These are phyloP conservation scores for Syncephalastrum sp. DNA, from an alignment of 371 early-diverging fungal species.

Conservation along the genomic window DNA sequence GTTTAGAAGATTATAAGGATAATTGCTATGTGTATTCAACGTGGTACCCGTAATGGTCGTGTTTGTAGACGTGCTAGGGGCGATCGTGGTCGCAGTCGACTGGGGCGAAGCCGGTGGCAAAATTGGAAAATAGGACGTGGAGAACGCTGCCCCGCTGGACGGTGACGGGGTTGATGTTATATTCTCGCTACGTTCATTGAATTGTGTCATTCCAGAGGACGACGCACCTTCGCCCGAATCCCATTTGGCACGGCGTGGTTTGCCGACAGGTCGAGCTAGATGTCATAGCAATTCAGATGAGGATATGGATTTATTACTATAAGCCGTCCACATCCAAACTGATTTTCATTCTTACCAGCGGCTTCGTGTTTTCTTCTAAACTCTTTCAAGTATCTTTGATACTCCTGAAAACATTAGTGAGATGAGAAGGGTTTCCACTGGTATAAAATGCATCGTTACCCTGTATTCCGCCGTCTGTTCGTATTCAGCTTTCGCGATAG, in stretches of 20 bases:
- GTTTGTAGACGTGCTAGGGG: too few relatives aligned
- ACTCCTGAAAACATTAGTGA: conserved; percentile 21
- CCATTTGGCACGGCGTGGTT: conserved; percentile 22
- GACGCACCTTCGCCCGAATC: conserved; percentile 16
- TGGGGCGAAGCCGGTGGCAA: too few relatives aligned
- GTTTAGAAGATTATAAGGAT: conserved; percentile 13
- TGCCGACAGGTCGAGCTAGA: conserved; percentile 32
- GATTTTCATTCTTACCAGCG: conserved; percentile 20
- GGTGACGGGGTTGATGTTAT: background rate
- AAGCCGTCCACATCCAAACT: too few relatives aligned
- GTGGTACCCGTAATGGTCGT: too few relatives aligned
- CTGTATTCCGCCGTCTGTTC: conserved; percentile 39
- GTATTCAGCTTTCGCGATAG: conserved; percentile 32
- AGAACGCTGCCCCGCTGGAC: too few relatives aligned
- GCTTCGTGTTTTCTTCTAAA: conserved; percentile 50
- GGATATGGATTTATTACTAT: too few relatives aligned
- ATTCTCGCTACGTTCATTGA: conserved; percentile 1
- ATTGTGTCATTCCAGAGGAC: conserved; percentile 9
- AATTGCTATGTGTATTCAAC: background rate
- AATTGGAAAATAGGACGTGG: too few relatives aligned
- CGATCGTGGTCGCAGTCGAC: too few relatives aligned
- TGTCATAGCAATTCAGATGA: background rate
- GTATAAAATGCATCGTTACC: conserved; percentile 9
- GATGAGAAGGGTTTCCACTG: background rate
- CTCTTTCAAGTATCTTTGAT: conserved; percentile 44